Evolutionary conservation across 169 alveolate genomes (phyloP).

Genomic region (Cryptosporidium meleagridis): DNA sequence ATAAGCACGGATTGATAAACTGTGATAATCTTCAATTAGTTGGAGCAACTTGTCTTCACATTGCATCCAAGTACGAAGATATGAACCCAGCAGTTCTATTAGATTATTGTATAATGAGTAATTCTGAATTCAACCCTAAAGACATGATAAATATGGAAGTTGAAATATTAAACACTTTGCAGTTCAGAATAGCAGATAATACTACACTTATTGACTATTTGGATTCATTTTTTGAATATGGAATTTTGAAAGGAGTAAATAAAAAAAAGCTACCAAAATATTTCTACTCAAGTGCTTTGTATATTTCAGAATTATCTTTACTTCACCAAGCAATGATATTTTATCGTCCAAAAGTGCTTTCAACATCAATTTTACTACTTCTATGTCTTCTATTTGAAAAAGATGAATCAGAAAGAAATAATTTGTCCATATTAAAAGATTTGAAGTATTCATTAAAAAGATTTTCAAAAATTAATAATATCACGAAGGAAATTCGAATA

Average conservation of each 20-base stretch:
- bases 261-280: constrained; percentile 29
- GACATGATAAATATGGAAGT: constrained; percentile 73
- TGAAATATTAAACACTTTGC: constrained; percentile 54
- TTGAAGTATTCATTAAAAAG: constrained; percentile 12
- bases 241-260: neutral
- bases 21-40: constrained; percentile 68
- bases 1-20: constrained; percentile 11
- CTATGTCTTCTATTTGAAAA: constrained; percentile 41
- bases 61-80: constrained; percentile 71
- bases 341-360: constrained; percentile 13
- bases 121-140: constrained; percentile 57
- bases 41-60: constrained; percentile 70
- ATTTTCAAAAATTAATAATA: constrained; percentile 7
- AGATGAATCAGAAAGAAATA: constrained; percentile 12
- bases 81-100: constrained; percentile 67
- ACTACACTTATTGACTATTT: constrained; percentile 41
- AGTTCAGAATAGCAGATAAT: constrained; percentile 39
- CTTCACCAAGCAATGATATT: constrained; percentile 56
- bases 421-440: constrained; percentile 13
- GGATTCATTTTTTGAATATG: constrained; percentile 37
- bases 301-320: constrained; percentile 53
- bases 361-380: constrained; percentile 35
- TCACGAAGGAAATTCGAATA: constrained; percentile 19
- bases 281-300: constrained; percentile 56
- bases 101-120: constrained; percentile 71